Percentiles rank a stretch among this genome's conserved stretches.
Conservation (phyloP, 257 asterid genomes). For the Nicotiana sylvestris region DNA sequence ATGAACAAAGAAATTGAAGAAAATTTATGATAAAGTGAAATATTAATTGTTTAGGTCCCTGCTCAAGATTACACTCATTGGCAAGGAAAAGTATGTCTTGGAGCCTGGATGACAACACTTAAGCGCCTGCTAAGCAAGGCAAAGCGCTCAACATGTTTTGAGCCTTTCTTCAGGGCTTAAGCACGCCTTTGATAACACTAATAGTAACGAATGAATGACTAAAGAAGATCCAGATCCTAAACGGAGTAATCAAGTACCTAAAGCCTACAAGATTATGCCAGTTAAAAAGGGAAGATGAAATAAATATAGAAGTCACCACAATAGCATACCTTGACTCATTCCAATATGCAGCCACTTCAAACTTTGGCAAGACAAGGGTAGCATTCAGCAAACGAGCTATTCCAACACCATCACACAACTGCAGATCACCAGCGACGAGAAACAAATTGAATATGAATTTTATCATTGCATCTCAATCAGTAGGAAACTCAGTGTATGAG, state of each 20-base stretch:
- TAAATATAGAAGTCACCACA: not conserved
- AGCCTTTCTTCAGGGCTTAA: too few species aligned
- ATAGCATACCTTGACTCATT: conserved; percentile 74
- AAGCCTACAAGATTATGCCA: not conserved
- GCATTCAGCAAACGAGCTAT: conserved; percentile 94
- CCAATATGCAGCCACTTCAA: conserved; percentile 98
- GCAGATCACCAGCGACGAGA: conserved; percentile 18
- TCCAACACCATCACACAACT: conserved; percentile 99
- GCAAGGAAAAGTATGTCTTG: too few species aligned
- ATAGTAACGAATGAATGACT: not conserved
- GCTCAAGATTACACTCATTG: too few species aligned
- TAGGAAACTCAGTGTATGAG: not conserved
- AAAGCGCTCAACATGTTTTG: too few species aligned
- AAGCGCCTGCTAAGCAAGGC: too few species aligned
- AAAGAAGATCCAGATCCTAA: not conserved
- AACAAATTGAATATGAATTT: conserved; percentile 4
- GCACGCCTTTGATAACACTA: too few species aligned
- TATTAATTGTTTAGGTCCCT: too few species aligned
- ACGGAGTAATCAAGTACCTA: not conserved
- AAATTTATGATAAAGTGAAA: too few species aligned
- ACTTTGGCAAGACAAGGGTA: conserved; percentile 89
- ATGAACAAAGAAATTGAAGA: too few species aligned
- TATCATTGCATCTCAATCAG: not conserved
- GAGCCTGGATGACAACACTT: too few species aligned
- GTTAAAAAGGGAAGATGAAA: not conserved